Base-by-base conservation (phyloP, 2,329 filamentous ascomycete species). In the Aureobasidium sp. region DNA sequence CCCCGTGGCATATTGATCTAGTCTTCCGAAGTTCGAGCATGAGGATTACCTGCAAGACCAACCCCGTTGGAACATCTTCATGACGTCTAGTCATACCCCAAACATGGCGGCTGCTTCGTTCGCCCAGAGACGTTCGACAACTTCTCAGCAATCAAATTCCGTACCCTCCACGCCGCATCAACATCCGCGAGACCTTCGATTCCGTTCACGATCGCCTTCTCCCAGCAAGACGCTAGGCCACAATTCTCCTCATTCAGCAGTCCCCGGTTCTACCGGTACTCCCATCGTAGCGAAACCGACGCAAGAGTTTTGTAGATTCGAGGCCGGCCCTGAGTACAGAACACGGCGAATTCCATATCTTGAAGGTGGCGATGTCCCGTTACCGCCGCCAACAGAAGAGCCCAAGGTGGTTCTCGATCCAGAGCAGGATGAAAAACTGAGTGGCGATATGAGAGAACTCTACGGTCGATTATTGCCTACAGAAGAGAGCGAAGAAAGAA, bases 141-240 rank as follows among this genome's bases (percentile, higher is more conserved):
- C 45, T 59, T 66, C 70, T 48, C 85, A 86, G 58, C 84, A 95
- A 71, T 95, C 93, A 29, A 96, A 83, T 72, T 97, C 93, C 9
- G 90, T 97, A 53, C 93, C 93, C 1, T 95, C 93, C 1, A 97
- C 93, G 3, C 94, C 93, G 9, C 90, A 93, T 70, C 92, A 97
- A 73, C 88, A 90, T 75, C 85, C 91, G 66, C 86, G 91, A 63
- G 87, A 92, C 69, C 88, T 94, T 70, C 88, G 88, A 2, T 89
- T 89, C 69, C 85, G 86, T 71, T 94, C 91, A 52, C 84, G 84
- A 70, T 86, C 86, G 36, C 92, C 91, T 10, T 97, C 92, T 16
- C 92, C 93, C 41, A 88, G 84, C 67, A 85, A 79, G 60, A 78
- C 86, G 58, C 81, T 85, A 53, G 86, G 85, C 66, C 90, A 86